Evolutionary conservation across 1,284 basidiomycete species (phyloP).

Genomic region (Heterobasidion irregulare): DNA sequence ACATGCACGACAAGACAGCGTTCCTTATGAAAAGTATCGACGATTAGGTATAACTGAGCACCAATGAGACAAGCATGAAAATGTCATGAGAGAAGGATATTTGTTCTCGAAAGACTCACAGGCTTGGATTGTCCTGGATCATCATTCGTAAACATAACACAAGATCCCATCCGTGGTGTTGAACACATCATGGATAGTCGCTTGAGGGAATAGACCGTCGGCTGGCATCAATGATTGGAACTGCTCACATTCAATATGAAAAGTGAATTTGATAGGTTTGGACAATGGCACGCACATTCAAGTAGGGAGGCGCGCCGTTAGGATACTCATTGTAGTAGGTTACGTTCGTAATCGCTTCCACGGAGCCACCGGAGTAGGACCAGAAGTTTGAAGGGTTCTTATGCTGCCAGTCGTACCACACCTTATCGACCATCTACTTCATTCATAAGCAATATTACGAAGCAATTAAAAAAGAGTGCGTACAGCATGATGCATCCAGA

Average conservation of each 20-base stretch:
- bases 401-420: conserved; percentile 32
- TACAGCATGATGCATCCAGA: conserved; percentile 30
- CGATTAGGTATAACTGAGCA: too few relatives aligned
- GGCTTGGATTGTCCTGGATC: not conserved
- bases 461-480: conserved; percentile 1
- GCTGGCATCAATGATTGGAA: conserved; percentile 20
- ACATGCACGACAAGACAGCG: too few relatives aligned
- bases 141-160: conserved; percentile 27
- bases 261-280: not conserved
- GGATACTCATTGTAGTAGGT: conserved; percentile 20
- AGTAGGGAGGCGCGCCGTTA: conserved; percentile 22
- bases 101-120: not conserved
- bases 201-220: conserved; percentile 23
- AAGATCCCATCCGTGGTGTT: conserved; percentile 24
- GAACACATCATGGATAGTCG: conserved; percentile 21
- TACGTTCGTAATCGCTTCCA: conserved; percentile 17
- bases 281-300: conserved; percentile 15
- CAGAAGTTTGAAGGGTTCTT: conserved; percentile 17
- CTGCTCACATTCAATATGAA: conserved; percentile 8
- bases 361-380: conserved; percentile 23
- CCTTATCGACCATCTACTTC: conserved; percentile 28
- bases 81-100: too few relatives aligned
- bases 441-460: not conserved
- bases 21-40: too few relatives aligned
- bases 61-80: too few relatives aligned